Conservation (phyloP, 108 stramenopile species). For the Pseudonitzschia multiseries region DNA sequence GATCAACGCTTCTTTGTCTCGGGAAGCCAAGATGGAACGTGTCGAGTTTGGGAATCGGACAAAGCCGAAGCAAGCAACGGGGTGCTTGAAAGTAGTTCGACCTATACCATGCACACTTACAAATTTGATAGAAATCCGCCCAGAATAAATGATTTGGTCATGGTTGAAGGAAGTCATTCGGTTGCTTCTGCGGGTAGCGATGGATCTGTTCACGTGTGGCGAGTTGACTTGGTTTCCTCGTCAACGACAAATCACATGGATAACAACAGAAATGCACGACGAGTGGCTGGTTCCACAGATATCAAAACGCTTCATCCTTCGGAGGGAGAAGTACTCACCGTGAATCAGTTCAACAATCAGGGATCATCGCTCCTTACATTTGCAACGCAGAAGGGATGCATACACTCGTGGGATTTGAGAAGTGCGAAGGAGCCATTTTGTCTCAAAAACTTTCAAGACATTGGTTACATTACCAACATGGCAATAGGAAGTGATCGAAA, state of each 20-base stretch:
- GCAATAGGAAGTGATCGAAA: constrained; percentile 85
- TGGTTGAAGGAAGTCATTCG: constrained; percentile 89
- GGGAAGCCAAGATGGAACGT: constrained; percentile 89
- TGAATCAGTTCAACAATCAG: constrained; percentile 90
- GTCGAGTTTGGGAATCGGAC: constrained; percentile 88
- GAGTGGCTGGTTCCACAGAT: constrained; percentile 64
- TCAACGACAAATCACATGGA: constrained; percentile 24
- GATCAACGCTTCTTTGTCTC: constrained; percentile 93
- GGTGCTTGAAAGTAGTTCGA: constrained; percentile 73
- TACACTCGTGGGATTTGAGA: constrained; percentile 86
- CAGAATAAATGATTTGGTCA: constrained; percentile 83
- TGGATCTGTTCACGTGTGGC: constrained; percentile 89
- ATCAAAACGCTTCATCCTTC: constrained; percentile 49
- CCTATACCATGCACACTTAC: constrained; percentile 67
- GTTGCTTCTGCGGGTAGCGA: constrained; percentile 86
- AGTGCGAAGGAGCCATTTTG: constrained; percentile 74
- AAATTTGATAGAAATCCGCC: constrained; percentile 21
- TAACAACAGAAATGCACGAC: constrained; percentile 32
- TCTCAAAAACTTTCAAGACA: constrained; percentile 73
- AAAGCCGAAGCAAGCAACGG: constrained; percentile 80
- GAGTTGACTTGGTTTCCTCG: constrained; percentile 67
- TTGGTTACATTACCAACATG: constrained; percentile 85
- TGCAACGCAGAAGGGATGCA: constrained; percentile 75
- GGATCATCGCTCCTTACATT: constrained; percentile 79
- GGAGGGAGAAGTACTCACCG: constrained; percentile 88